Conservation (phyloP, 2,329 filamentous ascomycete genomes). For the Ophiostoma fasciatum region DNA sequence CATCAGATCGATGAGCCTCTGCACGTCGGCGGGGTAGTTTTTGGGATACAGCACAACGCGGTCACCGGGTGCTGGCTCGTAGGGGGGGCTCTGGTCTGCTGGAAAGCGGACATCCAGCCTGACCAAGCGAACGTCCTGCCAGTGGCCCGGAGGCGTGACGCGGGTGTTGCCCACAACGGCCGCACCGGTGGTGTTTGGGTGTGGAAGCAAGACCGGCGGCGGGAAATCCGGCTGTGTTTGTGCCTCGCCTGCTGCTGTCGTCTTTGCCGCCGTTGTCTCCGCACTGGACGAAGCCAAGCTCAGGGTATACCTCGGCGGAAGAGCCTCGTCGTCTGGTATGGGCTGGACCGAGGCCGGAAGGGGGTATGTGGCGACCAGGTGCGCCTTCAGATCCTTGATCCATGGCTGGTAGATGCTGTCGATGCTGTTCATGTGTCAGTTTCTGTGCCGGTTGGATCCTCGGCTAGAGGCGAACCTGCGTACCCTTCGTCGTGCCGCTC, state of each 20-base stretch:
- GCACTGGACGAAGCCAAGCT: too few relatives aligned
- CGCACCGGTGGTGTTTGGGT: constrained; percentile 41
- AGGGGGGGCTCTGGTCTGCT: constrained; percentile 12
- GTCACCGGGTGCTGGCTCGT: constrained; percentile 53
- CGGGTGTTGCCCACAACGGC: constrained; percentile 51
- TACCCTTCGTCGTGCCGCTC: constrained; percentile 89
- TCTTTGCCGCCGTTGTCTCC: not conserved
- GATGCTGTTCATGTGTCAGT: constrained; percentile 35
- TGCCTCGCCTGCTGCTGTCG: not conserved
- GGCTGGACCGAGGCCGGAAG: constrained; percentile 50
- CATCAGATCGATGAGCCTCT: constrained; percentile 64
- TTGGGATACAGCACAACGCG: constrained; percentile 73
- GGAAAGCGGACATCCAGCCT: constrained; percentile 34
- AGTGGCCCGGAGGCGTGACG: constrained; percentile 63
- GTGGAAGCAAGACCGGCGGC: constrained; percentile 31
- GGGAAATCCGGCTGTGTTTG: constrained; percentile 9
- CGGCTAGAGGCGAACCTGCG: constrained; percentile 16
- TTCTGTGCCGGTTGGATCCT: constrained; percentile 1
- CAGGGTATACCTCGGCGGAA: constrained; percentile 56
- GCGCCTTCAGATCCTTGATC: constrained; percentile 51
- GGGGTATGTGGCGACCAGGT: constrained; percentile 53
- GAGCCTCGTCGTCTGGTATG: constrained; percentile 57
- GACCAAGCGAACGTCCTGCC: constrained; percentile 88
- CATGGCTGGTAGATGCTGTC: constrained; percentile 73
- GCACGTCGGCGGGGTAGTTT: constrained; percentile 72